Evolutionary conservation across 441 rosid genomes (phyloP), one percentile per base, ranked within the genome.

Genomic region (Metrosideros polymorpha): DNA sequence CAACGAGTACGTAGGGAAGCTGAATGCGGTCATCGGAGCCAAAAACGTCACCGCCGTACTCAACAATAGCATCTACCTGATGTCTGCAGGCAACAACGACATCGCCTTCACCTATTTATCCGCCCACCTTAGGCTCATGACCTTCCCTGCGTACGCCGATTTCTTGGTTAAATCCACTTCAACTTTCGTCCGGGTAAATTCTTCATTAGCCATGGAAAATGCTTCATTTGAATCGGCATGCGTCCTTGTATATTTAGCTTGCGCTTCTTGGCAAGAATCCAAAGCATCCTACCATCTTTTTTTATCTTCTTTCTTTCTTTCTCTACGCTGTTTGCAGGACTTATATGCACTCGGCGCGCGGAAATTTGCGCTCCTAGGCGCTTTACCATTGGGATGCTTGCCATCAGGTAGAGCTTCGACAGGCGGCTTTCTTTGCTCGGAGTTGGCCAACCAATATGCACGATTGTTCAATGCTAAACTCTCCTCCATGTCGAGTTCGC

Each of bases 81-180:
- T 94, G 39, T 89, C 92, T 10, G 90, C 93, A 6, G 95, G 96
- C 35, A 93, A 92, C 88, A 91, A 93, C 19, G 96, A 95, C 91
- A 86, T 95, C 32, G 93, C 93, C 54, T 88, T 87, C 61, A 92
- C 94, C 10, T 95, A 92, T 56, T 93, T 88, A 47, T 63, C 84
- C 18, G 82, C 86, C 22, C 92, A 88, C 45, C 84, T 82, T 1
- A 85, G 92, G 85, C 83, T 56, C 83, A 50, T 56, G 17, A 89
- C 87, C 59, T 53, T 93, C 30, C 86, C 91, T 57, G 24, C 92
- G 49, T 94, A 94, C 85, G 89, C 94, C 1, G 88, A 93, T 86
- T 87, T 90, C 39, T 86, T 94, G 90, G 90, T 89, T 53, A 85
- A 82, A 57, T 87, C 91, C 8, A 92, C 95, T 84, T 59, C 91